phyloP scores from a whole-genome alignment of 1,284 basidiomycete genomes.

The Tilletiaria anomala region DNA sequence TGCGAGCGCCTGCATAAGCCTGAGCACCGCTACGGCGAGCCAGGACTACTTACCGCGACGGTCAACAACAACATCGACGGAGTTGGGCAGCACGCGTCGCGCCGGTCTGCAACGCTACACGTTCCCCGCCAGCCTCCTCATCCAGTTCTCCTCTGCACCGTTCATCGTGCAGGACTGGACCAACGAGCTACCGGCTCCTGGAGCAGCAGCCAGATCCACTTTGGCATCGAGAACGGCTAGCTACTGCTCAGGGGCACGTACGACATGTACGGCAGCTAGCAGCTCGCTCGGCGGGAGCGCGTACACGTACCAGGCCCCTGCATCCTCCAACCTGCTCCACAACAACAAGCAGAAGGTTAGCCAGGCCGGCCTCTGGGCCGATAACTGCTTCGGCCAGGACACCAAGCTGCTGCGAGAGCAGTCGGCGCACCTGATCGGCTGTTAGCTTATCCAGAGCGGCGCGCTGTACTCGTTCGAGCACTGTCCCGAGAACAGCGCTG shows the following conservation, averaged over 20 bases:
- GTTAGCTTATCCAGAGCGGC: slow-evolving; percentile 19
- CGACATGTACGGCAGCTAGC: too few relatives aligned
- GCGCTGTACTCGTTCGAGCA: slow-evolving; percentile 11
- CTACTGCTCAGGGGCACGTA: slow-evolving; percentile 8
- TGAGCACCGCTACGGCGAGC: slow-evolving; percentile 13
- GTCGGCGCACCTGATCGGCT: slow-evolving; percentile 4
- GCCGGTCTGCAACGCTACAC: slow-evolving; percentile 25
- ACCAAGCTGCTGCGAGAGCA: slow-evolving; percentile 12
- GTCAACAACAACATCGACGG: slow-evolving; percentile 27
- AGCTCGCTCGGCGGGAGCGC: slow-evolving; percentile 4
- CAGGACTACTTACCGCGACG: slow-evolving; percentile 25
- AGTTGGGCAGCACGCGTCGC: slow-evolving; percentile 18
- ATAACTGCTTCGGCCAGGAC: slow-evolving; percentile 19
- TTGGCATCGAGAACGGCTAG: slow-evolving; percentile 18
- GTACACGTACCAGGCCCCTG: slow-evolving; percentile 15
- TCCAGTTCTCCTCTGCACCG: slow-evolving; percentile 7
- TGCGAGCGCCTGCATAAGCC: slow-evolving; percentile 11
- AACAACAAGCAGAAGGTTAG: slow-evolving; percentile 18
- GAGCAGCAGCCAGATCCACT: too few relatives aligned
- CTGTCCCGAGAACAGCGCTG: not conserved
- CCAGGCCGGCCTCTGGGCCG: slow-evolving; percentile 19
- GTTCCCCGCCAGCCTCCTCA: slow-evolving; percentile 11
- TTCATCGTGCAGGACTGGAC: slow-evolving; percentile 27
- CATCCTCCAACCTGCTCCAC: slow-evolving; percentile 18
- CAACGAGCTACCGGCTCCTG: slow-evolving; percentile 26